Base-by-base conservation (phyloP, 2,329 filamentous ascomycete genomes). In the Pseudogymnoascus sp. region DNA sequence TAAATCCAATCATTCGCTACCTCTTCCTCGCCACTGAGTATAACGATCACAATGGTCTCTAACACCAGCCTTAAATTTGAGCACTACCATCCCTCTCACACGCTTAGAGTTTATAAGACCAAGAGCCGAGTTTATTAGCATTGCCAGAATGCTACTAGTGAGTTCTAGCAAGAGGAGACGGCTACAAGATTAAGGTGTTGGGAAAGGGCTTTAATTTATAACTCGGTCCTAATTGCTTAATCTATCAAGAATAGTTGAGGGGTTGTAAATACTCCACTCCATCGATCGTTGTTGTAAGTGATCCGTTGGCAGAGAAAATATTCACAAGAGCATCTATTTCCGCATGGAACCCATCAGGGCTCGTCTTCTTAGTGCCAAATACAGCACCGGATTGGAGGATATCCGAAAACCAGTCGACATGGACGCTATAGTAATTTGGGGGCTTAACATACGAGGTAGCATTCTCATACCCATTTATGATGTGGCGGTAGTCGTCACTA, bases 221-320 rank as follows among this genome's bases (percentile, higher is more conserved):
- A 19, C 19, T 19, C 19, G 19, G 19, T 2, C 19, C 19, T 26
- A 40, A 47, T 19, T 47, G 24, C 33, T 26, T 29, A 4, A 31
- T 29, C 38, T 40, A 44, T n/a, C 11, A 47, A 61, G 60, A 26
- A 50, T 71, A 72, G 64, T 77, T 76, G 0, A 65, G 67, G 4
- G 77, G 77, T 66, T 79, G 78, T 4, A 67, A 62, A 66, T 76
- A 79, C 26, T 65, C 65, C 1, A 70, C 65, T 0, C 75, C 76
- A 64, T 77, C 72, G 31, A 77, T 63, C 0, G 68, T 74, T 0
- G 75, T 79, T 16, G 37, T 40, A 16, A 40, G 37, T 40, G 37
- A 40, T 1, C 78, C 78, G 63, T 74, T 78, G 0, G 77, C 76
- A 6, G 75, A 64, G 65, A 79, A 78, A 0, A 76, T 71, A 44